phyloP scores from a whole-genome alignment of 1,284 basidiomycete genomes.

The Ceratobasidium sp. region DNA sequence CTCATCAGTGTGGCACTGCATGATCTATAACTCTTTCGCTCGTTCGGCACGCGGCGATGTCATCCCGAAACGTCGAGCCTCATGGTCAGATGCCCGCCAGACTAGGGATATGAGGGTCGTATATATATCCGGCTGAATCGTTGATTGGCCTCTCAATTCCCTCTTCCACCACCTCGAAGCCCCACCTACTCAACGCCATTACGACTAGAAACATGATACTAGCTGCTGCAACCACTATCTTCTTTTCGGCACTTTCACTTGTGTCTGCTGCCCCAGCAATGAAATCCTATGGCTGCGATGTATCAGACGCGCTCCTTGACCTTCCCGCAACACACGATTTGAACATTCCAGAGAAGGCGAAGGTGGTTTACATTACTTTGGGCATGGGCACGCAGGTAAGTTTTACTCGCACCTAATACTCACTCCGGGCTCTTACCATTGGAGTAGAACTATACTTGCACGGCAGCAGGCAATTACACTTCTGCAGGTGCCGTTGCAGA shows the following conservation, averaged over 20 bases:
- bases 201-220: slow-evolving; percentile 14
- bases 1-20: slow-evolving; percentile 33
- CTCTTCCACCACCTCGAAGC: slow-evolving; percentile 1
- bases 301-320: slow-evolving; percentile 33
- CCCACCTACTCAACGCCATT: neutral
- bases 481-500: slow-evolving; percentile 68
- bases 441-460: slow-evolving; percentile 66
- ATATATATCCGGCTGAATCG: slow-evolving; percentile 1
- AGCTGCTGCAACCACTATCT: neutral
- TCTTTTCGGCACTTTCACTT: slow-evolving; percentile 8
- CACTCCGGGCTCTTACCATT: neutral
- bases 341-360: slow-evolving; percentile 17
- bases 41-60: slow-evolving; percentile 4
- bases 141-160: neutral
- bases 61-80: neutral
- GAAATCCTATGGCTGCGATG: slow-evolving; percentile 32
- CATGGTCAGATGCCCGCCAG: slow-evolving; percentile 5
- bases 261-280: slow-evolving; percentile 22
- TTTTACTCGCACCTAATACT: neutral
- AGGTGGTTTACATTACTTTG: slow-evolving; percentile 62
- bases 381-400: slow-evolving; percentile 58
- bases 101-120: neutral
- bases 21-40: neutral
- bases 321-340: slow-evolving; percentile 13
- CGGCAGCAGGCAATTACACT: slow-evolving; percentile 58